Conservation (phyloP, 176 grass and related monocot genomes). For the Aegilops umbellulata region DNA sequence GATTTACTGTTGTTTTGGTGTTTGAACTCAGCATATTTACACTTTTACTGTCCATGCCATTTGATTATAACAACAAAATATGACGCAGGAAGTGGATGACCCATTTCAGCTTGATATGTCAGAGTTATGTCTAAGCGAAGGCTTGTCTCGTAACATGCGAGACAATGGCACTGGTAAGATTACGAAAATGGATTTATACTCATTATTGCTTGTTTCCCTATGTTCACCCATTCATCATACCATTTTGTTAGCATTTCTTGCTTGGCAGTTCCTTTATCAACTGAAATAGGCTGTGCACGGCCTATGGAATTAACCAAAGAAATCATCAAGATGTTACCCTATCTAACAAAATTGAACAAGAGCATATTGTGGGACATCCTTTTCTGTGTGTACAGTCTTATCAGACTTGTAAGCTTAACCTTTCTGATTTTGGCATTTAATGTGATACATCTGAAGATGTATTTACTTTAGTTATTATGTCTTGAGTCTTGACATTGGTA, state of each 20-base stretch:
- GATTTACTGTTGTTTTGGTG: neutral
- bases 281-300: neutral
- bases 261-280: neutral
- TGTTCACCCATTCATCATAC: neutral
- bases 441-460: neutral
- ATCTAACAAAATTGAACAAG: constrained; percentile 7
- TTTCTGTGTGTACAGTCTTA: constrained; percentile 20
- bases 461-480: constrained; percentile 1
- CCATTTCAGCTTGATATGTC: constrained; percentile 94
- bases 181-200: neutral
- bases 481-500: neutral
- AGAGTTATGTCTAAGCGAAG: constrained; percentile 69
- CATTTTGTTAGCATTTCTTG: neutral
- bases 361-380: neutral
- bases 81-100: constrained; percentile 82
- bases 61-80: constrained; percentile 26
- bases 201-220: constrained; percentile 6
- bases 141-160: constrained; percentile 70
- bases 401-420: constrained; percentile 11
- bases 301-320: neutral
- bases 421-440: constrained; percentile 2
- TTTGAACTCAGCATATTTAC: constrained; percentile 21
- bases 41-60: constrained; percentile 8
- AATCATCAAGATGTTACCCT: constrained; percentile 11
- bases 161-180: constrained; percentile 57